These are phyloP conservation scores for Epichloe sp. DNA, from an alignment of 2,329 filamentous ascomycete genomes.

Conservation along the genomic window DNA sequence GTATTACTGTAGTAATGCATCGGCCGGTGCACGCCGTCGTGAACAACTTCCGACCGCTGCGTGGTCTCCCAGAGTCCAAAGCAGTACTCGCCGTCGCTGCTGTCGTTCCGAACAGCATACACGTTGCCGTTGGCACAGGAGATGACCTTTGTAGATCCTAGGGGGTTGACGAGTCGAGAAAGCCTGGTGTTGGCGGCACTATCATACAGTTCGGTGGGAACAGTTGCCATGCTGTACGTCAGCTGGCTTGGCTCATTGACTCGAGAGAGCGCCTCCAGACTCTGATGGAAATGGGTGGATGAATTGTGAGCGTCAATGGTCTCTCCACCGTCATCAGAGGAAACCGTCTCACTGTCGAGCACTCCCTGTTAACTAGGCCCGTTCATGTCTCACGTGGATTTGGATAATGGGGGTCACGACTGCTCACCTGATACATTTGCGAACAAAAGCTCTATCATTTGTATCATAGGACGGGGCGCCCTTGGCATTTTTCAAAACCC, in stretches of 20 bases:
- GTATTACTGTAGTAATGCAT: slow-evolving; percentile 22
- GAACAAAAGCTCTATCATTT: slow-evolving; percentile 9
- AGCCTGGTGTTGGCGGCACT: slow-evolving; percentile 10
- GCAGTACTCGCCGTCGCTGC: slow-evolving; percentile 10
- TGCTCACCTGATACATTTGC: slow-evolving; percentile 13
- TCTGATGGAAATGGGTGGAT: neutral
- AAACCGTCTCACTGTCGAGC: neutral
- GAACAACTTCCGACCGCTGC: slow-evolving; percentile 9
- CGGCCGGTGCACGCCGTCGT: slow-evolving; percentile 12
- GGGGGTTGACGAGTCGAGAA: slow-evolving; percentile 11
- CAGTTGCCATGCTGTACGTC: slow-evolving; percentile 1
- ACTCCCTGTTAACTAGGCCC: neutral
- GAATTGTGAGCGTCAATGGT: neutral
- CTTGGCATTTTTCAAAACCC: slow-evolving; percentile 7
- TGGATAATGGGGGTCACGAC: neutral
- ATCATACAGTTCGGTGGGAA: slow-evolving; percentile 9
- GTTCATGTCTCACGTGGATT: neutral
- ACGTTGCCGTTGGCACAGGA: slow-evolving; percentile 22
- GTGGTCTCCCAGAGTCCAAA: slow-evolving; percentile 13
- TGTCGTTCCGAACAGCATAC: slow-evolving; percentile 14
- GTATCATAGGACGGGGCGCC: slow-evolving; percentile 12
- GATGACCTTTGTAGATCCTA: slow-evolving; percentile 12
- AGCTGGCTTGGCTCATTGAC: neutral
- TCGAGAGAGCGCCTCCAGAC: neutral
- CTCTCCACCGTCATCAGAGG: neutral